Base-by-base conservation (phyloP, 768 basidiomycete genomes). In the Collybia mongolica region DNA sequence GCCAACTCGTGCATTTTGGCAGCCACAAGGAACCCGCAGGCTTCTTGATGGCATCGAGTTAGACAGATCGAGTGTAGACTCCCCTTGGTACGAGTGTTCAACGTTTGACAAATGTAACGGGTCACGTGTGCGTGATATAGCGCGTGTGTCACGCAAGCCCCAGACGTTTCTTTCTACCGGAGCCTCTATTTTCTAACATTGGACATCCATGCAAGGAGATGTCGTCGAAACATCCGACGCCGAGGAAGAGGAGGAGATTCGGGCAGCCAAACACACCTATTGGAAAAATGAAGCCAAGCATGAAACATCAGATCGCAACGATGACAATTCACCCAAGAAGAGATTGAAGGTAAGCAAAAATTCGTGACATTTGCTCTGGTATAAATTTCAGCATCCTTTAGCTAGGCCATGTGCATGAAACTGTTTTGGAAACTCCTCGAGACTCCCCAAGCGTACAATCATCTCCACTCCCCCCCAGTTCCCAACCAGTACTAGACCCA, bases 141-240 rank as follows among this genome's bases (percentile, higher is more conserved):
- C 32, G 32, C 32, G 32, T 32, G 32, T 14, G 32, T 32, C 32
- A 32, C 32, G 14, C 11, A 14, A 32, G 11, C 9, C 11, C 32
- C 26, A 5, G 5, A 9, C 3, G 32, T 32, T 32, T 32, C 32
- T 32, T 32, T 14, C 7, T 32, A 32, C 11, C 11, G 32, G 14
- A 32, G 2, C 9, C 7, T 26, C 7, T 26, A 4, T 26, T 7
- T 7, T 32, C 32, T 32, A 32, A 9, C 7, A 3, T 32, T 32
- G 26, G 5, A 32, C 14, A 9, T 14, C 19, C 38, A 70, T 71
- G 67, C 57, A 67, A 36, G 63, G 69, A 37, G 70, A 70, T 5
- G 81, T 81, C 42, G 77, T 86, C 12, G 82, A 82, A 58, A 84
- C 84, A 15, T 86, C 84, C 3, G 84, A 87, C 55, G 64, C 69